Conservation (phyloP, 805 yeast genomes). For the Barnettozyma sucrosica region DNA sequence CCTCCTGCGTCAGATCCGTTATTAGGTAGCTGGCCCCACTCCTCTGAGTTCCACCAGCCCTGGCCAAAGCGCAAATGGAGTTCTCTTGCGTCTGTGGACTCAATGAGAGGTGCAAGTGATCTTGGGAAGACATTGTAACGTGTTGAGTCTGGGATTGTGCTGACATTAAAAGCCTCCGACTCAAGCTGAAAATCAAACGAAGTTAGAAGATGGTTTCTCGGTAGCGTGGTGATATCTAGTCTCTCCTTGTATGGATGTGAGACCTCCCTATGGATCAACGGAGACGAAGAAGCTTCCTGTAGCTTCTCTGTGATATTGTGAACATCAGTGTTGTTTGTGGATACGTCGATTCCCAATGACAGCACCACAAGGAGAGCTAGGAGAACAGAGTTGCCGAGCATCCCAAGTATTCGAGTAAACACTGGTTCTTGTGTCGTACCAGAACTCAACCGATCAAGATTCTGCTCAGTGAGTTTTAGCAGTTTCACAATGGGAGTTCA, state of each 20-base stretch:
- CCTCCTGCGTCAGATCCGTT: slow-evolving; percentile 79
- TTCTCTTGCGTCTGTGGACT: slow-evolving; percentile 60
- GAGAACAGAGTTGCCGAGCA: neutral
- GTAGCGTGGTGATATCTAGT: slow-evolving; percentile 60
- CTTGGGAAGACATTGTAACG: slow-evolving; percentile 76
- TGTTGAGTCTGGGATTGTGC: slow-evolving; percentile 18
- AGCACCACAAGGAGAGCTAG: neutral
- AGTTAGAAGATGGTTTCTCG: slow-evolving; percentile 63
- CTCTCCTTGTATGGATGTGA: slow-evolving; percentile 50
- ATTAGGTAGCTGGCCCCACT: slow-evolving; percentile 78
- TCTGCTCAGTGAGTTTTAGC: too few relatives aligned
- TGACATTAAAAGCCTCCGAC: slow-evolving; percentile 39
- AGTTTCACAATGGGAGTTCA: too few relatives aligned
- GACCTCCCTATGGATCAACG: slow-evolving; percentile 2
- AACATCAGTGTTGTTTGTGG: neutral
- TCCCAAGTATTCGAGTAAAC: neutral
- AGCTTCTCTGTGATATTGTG: neutral
- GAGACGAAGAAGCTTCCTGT: neutral
- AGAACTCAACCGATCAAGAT: too few relatives aligned
- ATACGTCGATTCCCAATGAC: neutral
- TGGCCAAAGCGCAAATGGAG: slow-evolving; percentile 83
- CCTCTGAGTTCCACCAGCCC: slow-evolving; percentile 91
- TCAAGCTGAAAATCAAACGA: slow-evolving; percentile 64
- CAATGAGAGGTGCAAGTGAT: slow-evolving; percentile 70
- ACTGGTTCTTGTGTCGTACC: too few relatives aligned